Evolutionary conservation across 1,284 basidiomycete species (phyloP), one percentile per base, ranked within the genome.

Genomic region (Entoloma clypeatum): DNA sequence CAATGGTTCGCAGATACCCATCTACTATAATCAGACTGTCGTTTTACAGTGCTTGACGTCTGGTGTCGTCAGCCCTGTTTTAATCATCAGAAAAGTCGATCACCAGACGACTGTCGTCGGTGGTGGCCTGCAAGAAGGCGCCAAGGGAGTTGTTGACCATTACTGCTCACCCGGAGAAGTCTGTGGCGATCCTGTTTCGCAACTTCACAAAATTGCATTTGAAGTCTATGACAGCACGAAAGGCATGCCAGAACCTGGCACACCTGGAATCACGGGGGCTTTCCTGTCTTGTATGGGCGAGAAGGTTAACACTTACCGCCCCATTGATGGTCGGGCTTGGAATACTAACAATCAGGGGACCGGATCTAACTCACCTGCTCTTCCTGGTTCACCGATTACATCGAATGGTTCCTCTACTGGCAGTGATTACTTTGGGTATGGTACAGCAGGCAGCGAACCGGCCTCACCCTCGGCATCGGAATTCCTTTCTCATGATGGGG

Each of bases 1-100:
- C 61, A 82, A 86, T 52, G 85, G 84, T 2, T 81, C 81, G 2
- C 81, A 83, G 55, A 86, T 83, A 36, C 83, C 90, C 17, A 86
- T 98, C 44, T 91, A 93, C 62, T 97, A 96, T 74, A 98, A 98
- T 58, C 90, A 94, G 60, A 93, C 92, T 0, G 86, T 98, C 35
- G 91, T 98, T 22, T 68, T 98, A 13, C 95, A 98, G 59, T 97
- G 93, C 54, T 72, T 97, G 48, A 89, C 88, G 6, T 95, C 94
- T 2, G 94, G 93, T 14, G 86, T 92, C 18, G 88, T 94, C 52
- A 92, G 90, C 44, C 94, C 94, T 6, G 81, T 93, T 18, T 75
- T 98, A 45, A 87, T 97, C 61, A 88, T 98, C 53, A 87, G 94
- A 35, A 91, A 92, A 58, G 89, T 95, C 45, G 93, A 96, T 53